Conservation (phyloP, 2,329 filamentous ascomycete genomes). For the Clonostachys byssicola region DNA sequence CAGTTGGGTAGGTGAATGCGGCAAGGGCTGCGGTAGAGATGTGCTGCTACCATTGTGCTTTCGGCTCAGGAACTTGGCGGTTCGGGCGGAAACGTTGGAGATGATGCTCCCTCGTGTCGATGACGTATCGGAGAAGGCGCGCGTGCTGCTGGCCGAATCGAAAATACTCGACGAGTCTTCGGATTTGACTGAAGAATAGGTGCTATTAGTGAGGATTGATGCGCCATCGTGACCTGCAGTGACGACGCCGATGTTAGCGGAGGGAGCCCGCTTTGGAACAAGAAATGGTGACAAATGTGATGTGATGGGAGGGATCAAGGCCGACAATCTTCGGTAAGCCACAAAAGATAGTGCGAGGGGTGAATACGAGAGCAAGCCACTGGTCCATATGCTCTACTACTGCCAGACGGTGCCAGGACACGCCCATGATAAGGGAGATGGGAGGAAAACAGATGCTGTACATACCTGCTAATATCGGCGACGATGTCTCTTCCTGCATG, state of each 20-base stretch:
- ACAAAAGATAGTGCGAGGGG: no score
- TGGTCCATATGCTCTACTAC: no score
- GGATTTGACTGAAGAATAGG: conserved; percentile 24
- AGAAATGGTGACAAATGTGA: no score
- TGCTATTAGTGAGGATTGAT: conserved; percentile 25
- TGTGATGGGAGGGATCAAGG: no score
- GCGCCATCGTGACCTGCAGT: conserved; percentile 20
- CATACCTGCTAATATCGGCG: conserved; percentile 1
- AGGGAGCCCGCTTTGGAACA: no score
- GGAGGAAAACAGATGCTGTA: neutral
- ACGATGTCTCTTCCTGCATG: conserved; percentile 9
- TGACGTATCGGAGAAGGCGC: conserved; percentile 31
- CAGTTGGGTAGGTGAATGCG: neutral
- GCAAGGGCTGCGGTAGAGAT: conserved; percentile 2
- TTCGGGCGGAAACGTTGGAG: conserved; percentile 30
- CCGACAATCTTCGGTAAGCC: no score
- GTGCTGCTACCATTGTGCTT: conserved; percentile 7
- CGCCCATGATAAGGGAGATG: conserved; percentile 3
- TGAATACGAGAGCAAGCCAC: no score
- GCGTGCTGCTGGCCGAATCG: conserved; percentile 24
- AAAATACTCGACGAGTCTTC: conserved; percentile 29
- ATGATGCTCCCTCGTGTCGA: conserved; percentile 32
- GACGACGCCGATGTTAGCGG: no score
- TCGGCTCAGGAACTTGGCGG: conserved; percentile 25
- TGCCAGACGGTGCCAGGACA: neutral